These are phyloP conservation scores for Oxytropis ochrocephala DNA, from an alignment of 306 rosid species.

Conservation along the genomic window DNA sequence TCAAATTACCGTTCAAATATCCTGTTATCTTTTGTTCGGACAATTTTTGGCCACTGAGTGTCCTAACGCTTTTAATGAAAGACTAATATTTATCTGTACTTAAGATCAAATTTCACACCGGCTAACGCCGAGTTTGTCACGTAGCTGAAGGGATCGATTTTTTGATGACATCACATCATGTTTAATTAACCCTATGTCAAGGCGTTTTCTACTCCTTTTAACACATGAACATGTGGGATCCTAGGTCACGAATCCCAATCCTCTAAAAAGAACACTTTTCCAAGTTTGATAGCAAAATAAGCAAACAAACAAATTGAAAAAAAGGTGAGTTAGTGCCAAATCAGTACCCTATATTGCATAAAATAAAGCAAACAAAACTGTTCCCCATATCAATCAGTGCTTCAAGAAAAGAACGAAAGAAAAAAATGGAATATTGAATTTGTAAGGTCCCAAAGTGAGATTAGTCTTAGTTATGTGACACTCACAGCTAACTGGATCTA, in stretches of 20 bases:
- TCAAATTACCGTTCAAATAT: too few relatives aligned
- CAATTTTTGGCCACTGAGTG: too few relatives aligned
- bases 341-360: background rate
- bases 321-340: constrained; percentile 8
- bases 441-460: constrained; percentile 16
- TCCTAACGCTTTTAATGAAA: too few relatives aligned
- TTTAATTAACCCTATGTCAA: constrained; percentile 32
- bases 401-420: background rate
- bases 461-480: constrained; percentile 21
- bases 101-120: too few relatives aligned
- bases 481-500: constrained; percentile 16
- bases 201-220: constrained; percentile 33
- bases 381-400: constrained; percentile 23
- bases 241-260: constrained; percentile 23
- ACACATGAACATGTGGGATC: constrained; percentile 37
- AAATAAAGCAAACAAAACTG: constrained; percentile 13
- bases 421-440: constrained; percentile 16
- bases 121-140: too few relatives aligned
- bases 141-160: too few relatives aligned
- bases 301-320: background rate
- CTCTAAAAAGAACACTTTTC: background rate
- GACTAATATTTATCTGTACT: too few relatives aligned
- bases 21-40: too few relatives aligned
- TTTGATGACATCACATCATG: constrained; percentile 21
- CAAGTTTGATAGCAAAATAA: background rate